These are phyloP conservation scores for Leccinum ochraceum DNA, from an alignment of 768 basidiomycete genomes.

Conservation along the genomic window DNA sequence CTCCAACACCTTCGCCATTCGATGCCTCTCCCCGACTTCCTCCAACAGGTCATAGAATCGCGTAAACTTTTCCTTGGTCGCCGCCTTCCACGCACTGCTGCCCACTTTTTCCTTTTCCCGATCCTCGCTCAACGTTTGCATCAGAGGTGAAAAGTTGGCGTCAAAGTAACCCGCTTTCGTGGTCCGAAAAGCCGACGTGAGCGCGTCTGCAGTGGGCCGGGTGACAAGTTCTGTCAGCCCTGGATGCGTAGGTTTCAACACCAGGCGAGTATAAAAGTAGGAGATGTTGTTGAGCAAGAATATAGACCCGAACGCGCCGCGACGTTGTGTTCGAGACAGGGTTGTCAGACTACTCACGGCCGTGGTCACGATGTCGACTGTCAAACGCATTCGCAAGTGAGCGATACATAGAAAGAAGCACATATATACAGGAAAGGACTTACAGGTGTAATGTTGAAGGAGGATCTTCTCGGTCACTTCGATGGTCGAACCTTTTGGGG, in stretches of 20 bases:
- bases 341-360: too few species aligned
- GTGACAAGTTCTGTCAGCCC: constrained; percentile 55
- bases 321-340: constrained; percentile 54
- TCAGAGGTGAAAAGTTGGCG: constrained; percentile 74
- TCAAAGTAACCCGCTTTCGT: constrained; percentile 87
- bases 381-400: too few species aligned
- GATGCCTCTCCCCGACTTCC: constrained; percentile 76
- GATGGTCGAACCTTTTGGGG: too few species aligned
- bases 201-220: constrained; percentile 58
- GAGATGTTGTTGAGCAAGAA: constrained; percentile 69
- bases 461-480: too few species aligned
- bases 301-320: constrained; percentile 54
- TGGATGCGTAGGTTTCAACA: constrained; percentile 51
- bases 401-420: too few species aligned
- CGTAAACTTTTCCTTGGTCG: constrained; percentile 80
- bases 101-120: constrained; percentile 46
- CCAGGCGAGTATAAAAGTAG: constrained; percentile 61
- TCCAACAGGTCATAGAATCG: constrained; percentile 81
- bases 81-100: constrained; percentile 47
- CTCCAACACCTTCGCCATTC: constrained; percentile 64
- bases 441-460: too few species aligned
- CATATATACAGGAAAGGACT: too few species aligned
- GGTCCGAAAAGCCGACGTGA: constrained; percentile 73
- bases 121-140: constrained; percentile 60
- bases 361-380: too few species aligned